Conservation (phyloP, 2,329 filamentous ascomycete genomes). For the Xylaria sp. region DNA sequence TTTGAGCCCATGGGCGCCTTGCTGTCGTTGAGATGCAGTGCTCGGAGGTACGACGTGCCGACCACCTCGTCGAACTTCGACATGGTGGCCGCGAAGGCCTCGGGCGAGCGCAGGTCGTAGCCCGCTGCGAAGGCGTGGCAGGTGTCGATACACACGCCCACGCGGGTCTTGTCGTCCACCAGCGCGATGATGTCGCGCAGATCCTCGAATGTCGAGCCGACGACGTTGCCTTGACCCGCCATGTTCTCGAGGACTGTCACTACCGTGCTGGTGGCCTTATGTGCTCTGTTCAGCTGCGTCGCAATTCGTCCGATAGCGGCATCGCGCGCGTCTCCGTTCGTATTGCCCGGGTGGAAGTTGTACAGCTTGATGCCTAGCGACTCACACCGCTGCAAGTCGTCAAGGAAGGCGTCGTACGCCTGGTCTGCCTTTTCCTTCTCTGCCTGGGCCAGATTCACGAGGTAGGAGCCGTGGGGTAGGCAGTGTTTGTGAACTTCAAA, state of each 20-base stretch:
- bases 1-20: slow-evolving; percentile 87
- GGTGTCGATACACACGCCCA: slow-evolving; percentile 96
- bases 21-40: slow-evolving; percentile 93
- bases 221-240: slow-evolving; percentile 88
- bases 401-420: slow-evolving; percentile 85
- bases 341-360: slow-evolving; percentile 96
- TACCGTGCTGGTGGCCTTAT: slow-evolving; percentile 79
- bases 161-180: slow-evolving; percentile 81
- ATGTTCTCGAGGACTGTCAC: slow-evolving; percentile 94
- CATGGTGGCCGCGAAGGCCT: slow-evolving; percentile 78
- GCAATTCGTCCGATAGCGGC: slow-evolving; percentile 84
- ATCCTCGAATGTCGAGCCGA: slow-evolving; percentile 88
- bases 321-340: slow-evolving; percentile 72
- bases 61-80: slow-evolving; percentile 80
- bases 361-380: slow-evolving; percentile 89
- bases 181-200: slow-evolving; percentile 83
- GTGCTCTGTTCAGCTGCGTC: slow-evolving; percentile 81
- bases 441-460: slow-evolving; percentile 92
- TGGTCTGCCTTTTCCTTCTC: slow-evolving; percentile 84
- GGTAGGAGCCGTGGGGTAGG: slow-evolving; percentile 93
- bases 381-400: slow-evolving; percentile 89
- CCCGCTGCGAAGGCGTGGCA: slow-evolving; percentile 96
- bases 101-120: slow-evolving; percentile 84
- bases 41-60: slow-evolving; percentile 81
- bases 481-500: slow-evolving; percentile 80